phyloP scores from a whole-genome alignment of 139 green algal species.

The Astrephomene gubernaculifera region DNA sequence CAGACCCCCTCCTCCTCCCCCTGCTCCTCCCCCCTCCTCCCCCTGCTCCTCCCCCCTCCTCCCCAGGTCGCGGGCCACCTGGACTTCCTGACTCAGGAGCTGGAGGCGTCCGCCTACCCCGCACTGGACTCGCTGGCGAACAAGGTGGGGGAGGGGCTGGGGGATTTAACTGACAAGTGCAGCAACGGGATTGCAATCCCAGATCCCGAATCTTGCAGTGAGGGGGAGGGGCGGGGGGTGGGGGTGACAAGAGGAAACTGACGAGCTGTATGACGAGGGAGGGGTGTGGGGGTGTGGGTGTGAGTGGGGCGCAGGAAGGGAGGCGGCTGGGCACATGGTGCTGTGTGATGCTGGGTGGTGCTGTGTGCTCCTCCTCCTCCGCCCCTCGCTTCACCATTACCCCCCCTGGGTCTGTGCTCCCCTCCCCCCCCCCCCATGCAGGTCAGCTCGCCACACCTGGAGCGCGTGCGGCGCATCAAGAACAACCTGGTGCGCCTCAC shows the following conservation, averaged over 20 bases:
- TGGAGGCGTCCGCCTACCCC: constrained; percentile 88
- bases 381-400: too few species aligned
- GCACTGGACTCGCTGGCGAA: constrained; percentile 89
- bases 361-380: background rate
- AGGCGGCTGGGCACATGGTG: too few species aligned
- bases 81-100: constrained; percentile 79
- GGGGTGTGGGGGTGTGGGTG: too few species aligned
- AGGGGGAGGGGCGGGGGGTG: background rate
- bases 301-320: too few species aligned
- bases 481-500: constrained; percentile 76
- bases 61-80: constrained; percentile 72
- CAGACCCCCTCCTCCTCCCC: background rate
- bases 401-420: too few species aligned
- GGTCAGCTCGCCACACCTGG: constrained; percentile 89
- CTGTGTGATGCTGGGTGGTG: too few species aligned
- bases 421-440: too few species aligned
- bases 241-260: too few species aligned
- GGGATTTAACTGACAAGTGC: too few species aligned
- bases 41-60: background rate
- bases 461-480: constrained; percentile 94
- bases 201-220: too few species aligned
- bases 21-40: background rate
- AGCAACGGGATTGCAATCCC: too few species aligned
- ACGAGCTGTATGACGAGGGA: too few species aligned
- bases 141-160: constrained; percentile 55